Evolutionary conservation across 441 rosid genomes (phyloP).

Genomic region (Adansonia grandidieri): DNA sequence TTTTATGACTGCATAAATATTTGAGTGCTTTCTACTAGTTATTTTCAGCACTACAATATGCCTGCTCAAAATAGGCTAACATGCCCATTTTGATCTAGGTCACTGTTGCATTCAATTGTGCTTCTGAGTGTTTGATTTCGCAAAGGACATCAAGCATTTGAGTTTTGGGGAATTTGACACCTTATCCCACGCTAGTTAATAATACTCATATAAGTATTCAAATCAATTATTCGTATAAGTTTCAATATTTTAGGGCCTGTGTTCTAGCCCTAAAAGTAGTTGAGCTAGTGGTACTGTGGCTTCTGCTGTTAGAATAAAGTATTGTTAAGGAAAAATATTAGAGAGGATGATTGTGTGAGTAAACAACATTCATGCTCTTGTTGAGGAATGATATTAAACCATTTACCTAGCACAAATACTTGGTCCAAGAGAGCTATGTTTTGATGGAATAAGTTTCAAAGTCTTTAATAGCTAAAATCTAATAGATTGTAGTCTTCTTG

Average conservation of each 20-base stretch:
- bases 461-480: not conserved
- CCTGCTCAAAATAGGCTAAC: not conserved
- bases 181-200: not conserved
- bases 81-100: not conserved
- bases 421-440: not conserved
- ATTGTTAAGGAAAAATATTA: not conserved
- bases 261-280: not conserved
- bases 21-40: conserved; percentile 7
- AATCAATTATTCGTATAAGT: not conserved
- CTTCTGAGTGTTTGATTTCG: not conserved
- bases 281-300: not conserved
- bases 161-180: not conserved
- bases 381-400: not conserved
- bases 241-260: not conserved
- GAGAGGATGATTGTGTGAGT: not conserved
- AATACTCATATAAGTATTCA: not conserved
- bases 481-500: not conserved
- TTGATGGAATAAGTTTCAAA: not conserved
- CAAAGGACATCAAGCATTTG: conserved; percentile 11
- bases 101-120: conserved; percentile 1
- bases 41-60: not conserved
- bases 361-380: not conserved
- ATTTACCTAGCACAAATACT: not conserved
- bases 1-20: not conserved
- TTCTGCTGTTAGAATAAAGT: not conserved